Evolutionary conservation across 2,329 filamentous ascomycete genomes (phyloP).

Genomic region (Ascochyta rabiei): DNA sequence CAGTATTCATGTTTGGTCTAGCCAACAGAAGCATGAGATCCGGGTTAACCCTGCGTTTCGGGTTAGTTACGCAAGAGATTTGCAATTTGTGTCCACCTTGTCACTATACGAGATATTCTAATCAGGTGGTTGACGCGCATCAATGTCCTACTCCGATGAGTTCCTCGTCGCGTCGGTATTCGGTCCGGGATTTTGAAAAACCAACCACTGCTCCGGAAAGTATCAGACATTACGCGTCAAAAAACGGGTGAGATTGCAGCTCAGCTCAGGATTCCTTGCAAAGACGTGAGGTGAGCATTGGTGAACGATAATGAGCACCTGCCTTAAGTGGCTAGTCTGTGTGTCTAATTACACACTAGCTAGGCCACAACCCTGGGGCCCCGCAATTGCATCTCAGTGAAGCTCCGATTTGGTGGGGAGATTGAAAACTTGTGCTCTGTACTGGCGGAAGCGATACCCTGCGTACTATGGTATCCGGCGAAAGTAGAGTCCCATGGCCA

Average conservation of each 20-base stretch:
- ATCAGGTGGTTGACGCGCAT: neutral
- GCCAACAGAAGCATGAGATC: neutral
- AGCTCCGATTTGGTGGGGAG: neutral
- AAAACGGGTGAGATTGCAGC: too few species aligned
- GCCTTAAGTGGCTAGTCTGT: slow-evolving; percentile 1
- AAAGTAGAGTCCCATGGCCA: too few species aligned
- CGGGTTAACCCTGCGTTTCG: neutral
- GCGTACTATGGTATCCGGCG: too few species aligned
- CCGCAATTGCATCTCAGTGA: slow-evolving; percentile 9
- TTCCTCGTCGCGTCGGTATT: too few species aligned
- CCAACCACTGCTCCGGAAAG: too few species aligned
- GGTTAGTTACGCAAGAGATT: neutral
- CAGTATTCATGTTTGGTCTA: neutral
- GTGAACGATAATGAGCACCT: neutral
- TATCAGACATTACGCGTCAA: too few species aligned
- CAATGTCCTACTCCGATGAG: neutral
- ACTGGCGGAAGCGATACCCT: neutral
- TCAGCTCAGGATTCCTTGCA: too few species aligned
- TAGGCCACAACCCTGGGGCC: slow-evolving; percentile 6
- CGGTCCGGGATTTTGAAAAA: too few species aligned
- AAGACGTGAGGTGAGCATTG: neutral
- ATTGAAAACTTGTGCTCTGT: neutral
- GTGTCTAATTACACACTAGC: neutral
- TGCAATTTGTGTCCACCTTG: neutral
- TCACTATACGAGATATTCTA: neutral